Conservation (phyloP, 148 eudicot species). For the Silene conica region DNA sequence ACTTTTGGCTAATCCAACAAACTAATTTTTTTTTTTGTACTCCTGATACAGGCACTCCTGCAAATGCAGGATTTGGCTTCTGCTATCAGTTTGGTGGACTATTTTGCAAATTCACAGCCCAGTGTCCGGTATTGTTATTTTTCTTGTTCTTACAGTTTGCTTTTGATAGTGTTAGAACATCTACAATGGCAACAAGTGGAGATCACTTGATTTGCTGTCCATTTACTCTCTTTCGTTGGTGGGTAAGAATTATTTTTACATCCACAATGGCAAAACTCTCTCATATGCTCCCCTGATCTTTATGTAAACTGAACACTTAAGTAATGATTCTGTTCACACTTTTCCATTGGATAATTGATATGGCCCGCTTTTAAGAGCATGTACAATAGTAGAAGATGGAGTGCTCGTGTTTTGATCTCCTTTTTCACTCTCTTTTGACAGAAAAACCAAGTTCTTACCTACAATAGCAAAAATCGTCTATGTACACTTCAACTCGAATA, state of each 20-base stretch:
- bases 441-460: too few species aligned
- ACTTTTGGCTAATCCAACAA: not conserved
- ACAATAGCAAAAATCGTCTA: too few species aligned
- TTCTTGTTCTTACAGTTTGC: not conserved
- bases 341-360: not conserved
- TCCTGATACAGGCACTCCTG: constrained; percentile 31
- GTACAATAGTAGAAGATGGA: too few species aligned
- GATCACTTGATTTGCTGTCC: not conserved
- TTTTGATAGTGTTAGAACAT: not conserved
- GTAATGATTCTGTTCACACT: not conserved
- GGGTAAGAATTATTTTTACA: not conserved
- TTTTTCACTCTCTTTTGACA: not conserved
- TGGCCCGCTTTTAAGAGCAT: not conserved
- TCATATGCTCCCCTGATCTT: not conserved
- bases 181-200: not conserved
- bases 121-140: constrained; percentile 31
- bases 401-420: not conserved
- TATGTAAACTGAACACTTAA: not conserved
- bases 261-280: not conserved
- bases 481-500: not conserved
- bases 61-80: constrained; percentile 40
- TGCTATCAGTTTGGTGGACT: constrained; percentile 33
- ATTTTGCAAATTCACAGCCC: constrained; percentile 32
- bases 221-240: not conserved
- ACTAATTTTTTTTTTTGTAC: not conserved